phyloP scores from a whole-genome alignment of 352 stramenopile genomes.

The Globisporangium orthogonon region DNA sequence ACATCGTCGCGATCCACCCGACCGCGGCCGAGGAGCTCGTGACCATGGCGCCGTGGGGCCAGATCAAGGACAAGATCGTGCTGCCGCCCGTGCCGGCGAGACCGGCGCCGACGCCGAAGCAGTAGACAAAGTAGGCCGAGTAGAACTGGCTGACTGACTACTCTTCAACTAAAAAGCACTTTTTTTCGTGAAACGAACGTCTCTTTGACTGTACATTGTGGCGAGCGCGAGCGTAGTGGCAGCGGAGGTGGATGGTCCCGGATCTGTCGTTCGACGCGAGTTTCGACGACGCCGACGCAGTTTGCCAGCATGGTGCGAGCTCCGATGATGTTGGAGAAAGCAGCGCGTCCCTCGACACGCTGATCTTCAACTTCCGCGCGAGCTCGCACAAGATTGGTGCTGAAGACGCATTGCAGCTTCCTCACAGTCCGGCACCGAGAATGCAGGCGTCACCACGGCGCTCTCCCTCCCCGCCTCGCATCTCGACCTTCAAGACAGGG shows the following conservation, averaged over 20 bases:
- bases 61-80: conserved; percentile 74
- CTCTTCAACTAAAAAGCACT: no score
- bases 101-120: conserved; percentile 19
- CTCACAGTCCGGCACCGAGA: background rate
- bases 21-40: conserved; percentile 96
- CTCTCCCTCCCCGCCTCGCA: background rate
- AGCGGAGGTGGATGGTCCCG: conserved; percentile 1
- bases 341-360: conserved; percentile 32
- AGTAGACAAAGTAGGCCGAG: conserved; percentile 12
- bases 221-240: background rate
- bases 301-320: conserved; percentile 1
- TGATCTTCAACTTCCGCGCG: conserved; percentile 42
- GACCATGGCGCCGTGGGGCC: conserved; percentile 86
- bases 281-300: conserved; percentile 1
- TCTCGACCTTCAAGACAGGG: background rate
- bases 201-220: no score
- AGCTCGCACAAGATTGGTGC: conserved; percentile 15
- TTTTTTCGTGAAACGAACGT: no score
- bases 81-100: conserved; percentile 25
- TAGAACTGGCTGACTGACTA: background rate
- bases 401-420: background rate
- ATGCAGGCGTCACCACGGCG: no score
- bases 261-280: conserved; percentile 25
- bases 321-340: background rate
- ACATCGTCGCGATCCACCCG: conserved; percentile 94